These are phyloP conservation scores for Nannochloropsis limnetica DNA, from an alignment of 352 stramenopile genomes.

Conservation along the genomic window DNA sequence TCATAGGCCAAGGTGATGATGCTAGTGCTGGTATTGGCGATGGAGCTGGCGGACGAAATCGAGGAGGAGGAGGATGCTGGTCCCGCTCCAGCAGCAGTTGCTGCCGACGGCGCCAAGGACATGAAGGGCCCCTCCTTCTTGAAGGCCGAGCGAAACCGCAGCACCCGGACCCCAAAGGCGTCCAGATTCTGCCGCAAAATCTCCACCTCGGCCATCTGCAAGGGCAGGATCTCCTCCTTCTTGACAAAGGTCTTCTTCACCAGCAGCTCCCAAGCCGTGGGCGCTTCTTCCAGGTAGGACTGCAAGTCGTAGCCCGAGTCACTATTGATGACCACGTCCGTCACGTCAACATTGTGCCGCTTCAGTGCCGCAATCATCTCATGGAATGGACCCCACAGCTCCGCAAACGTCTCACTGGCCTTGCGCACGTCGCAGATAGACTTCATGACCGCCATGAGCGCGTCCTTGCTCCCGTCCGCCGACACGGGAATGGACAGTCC, in stretches of 20 bases:
- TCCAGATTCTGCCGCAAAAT: constrained; percentile 68
- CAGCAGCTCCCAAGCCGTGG: constrained; percentile 91
- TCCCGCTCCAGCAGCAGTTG: neutral
- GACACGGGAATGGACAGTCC: constrained; percentile 76
- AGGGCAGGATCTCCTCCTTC: constrained; percentile 92
- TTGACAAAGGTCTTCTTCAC: constrained; percentile 97
- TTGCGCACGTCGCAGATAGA: constrained; percentile 86
- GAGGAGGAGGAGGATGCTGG: neutral
- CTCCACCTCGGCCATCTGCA: constrained; percentile 89
- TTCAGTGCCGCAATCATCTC: constrained; percentile 86
- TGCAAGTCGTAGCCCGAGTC: constrained; percentile 47
- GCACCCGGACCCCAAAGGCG: constrained; percentile 48
- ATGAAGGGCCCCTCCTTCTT: constrained; percentile 82
- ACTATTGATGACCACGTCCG: constrained; percentile 52
- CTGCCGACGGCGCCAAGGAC: constrained; percentile 63
- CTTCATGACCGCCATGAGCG: constrained; percentile 91
- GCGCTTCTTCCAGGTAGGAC: constrained; percentile 84
- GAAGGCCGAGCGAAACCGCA: constrained; percentile 84
- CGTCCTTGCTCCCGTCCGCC: constrained; percentile 74
- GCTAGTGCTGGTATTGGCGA: neutral
- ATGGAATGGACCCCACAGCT: constrained; percentile 84
- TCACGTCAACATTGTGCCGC: constrained; percentile 76
- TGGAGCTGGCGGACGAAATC: neutral
- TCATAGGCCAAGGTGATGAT: constrained; percentile 65
- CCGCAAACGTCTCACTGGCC: constrained; percentile 77